phyloP scores from a whole-genome alignment of 208 protist species.

The Porcisia deanei region DNA sequence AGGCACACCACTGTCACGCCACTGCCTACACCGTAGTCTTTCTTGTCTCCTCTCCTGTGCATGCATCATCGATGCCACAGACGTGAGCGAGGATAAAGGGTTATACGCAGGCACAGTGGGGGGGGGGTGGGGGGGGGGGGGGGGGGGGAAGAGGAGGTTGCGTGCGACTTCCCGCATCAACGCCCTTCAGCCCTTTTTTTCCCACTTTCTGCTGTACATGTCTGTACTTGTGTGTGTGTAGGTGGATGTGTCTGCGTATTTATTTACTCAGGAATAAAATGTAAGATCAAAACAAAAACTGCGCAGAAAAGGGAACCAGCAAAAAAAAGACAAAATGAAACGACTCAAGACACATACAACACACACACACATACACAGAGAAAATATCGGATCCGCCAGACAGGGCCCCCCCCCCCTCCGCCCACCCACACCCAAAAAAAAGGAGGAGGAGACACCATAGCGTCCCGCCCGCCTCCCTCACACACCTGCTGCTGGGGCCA shows the following conservation, averaged over 20 bases:
- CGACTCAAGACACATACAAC: neutral
- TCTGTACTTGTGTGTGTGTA: neutral
- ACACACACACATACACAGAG: neutral
- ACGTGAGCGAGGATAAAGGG: neutral
- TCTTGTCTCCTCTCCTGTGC: neutral
- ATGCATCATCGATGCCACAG: neutral
- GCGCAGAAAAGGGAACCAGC: neutral
- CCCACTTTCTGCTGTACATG: too few relatives aligned
- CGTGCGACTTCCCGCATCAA: neutral
- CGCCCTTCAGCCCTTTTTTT: neutral
- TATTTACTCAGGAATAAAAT: too few relatives aligned
- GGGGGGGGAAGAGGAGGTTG: too few relatives aligned
- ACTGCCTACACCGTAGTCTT: neutral
- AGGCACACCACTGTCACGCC: neutral
- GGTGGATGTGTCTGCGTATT: neutral
- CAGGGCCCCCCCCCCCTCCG: too few relatives aligned
- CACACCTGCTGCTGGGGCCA: too few relatives aligned
- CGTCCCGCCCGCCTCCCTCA: too few relatives aligned
- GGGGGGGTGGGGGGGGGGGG: neutral
- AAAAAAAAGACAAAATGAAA: neutral
- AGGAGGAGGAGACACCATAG: too few relatives aligned
- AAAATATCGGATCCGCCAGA: neutral
- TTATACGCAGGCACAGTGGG: neutral
- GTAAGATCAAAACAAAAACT: neutral
- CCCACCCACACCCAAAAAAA: too few relatives aligned